Conservation (phyloP, 1,139 yeast genomes). For the Candida neerlandica region DNA sequence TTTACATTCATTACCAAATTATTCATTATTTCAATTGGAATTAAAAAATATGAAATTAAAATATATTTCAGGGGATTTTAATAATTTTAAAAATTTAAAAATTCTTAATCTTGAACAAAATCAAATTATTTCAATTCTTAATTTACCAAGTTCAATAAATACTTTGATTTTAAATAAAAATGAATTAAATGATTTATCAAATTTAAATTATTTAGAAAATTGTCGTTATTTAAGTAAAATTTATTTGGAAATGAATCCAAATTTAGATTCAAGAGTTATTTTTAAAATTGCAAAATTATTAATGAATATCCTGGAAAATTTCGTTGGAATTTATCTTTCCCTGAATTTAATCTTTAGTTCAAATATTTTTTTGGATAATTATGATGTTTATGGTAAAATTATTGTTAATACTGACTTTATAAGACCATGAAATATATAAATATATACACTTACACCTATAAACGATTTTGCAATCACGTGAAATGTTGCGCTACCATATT, state of each 20-base stretch:
- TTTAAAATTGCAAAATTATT: constrained; percentile 6
- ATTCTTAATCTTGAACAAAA: constrained; percentile 13
- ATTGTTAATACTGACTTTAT: constrained; percentile 5
- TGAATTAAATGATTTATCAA: constrained; percentile 11
- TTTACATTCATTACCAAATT: constrained; percentile 7
- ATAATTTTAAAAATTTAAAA: constrained; percentile 5
- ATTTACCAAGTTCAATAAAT: constrained; percentile 11
- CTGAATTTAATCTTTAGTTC: constrained; percentile 7
- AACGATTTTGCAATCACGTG: no score
- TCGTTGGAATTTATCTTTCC: constrained; percentile 6
- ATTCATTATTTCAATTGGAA: constrained; percentile 7
- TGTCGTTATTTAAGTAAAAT: constrained; percentile 8
- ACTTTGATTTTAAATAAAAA: constrained; percentile 10
- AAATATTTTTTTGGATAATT: constrained; percentile 2
- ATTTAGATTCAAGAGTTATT: constrained; percentile 7
- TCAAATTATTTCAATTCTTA: constrained; percentile 4
- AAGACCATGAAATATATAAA: background rate
- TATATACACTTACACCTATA: no score
- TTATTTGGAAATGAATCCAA: constrained; percentile 12
- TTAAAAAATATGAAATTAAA: constrained; percentile 12
- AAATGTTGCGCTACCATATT: no score
- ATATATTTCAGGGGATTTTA: constrained; percentile 9
- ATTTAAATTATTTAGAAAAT: constrained; percentile 7
- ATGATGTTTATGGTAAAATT: constrained; percentile 5
- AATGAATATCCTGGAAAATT: constrained; percentile 3